Evolutionary conservation across 73 alveolate genomes (phyloP), one percentile per base, ranked within the genome.

Genomic region (Paramecium sexaurelia): DNA sequence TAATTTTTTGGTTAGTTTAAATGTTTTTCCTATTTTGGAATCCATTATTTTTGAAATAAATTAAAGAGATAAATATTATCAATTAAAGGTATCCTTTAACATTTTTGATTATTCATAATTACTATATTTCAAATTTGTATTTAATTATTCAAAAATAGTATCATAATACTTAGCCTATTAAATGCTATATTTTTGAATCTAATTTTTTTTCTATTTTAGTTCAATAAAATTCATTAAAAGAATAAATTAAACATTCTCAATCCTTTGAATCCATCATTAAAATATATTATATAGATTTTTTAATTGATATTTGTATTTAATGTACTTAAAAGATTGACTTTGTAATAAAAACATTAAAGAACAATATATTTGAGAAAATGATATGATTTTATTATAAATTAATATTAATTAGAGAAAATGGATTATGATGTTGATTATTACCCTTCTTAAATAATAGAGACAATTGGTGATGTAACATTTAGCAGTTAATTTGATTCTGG

Each of bases 1-100:
- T 22, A 95, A 95, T 73, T 91, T 93, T 51, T 93, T 93, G 22
- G 91, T 92, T 35, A 95, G 84, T 22, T 73, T 40, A 92, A 91
- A 92, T 51, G 92, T 89, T 73, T 92, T 93, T 35, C 87, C 96
- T 27, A 91, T 55, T 55, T 47, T 83, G 1, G 83, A 56, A 85
- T 85, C 93, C 71, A 85, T 39, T 66, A 51, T 84, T 51, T 73
- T 51, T 51, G 67, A 17, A 51, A 51, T 51, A 51, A 51, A 51
- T 51, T 45, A 51, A 51, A 35, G 6, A 35, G 41, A 6, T 35
- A 35, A 51, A 51, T n/a, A 51, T 51, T 45, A 45, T 45, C 11
- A 45, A 51, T 15, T 51, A n/a, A 51, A 51, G 67, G 29, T 51
- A 51, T 51, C 29, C 67, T 51, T 51, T 4, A 51, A n/a, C n/a